Conservation (phyloP, 176 grass and related monocot genomes). For the Bothriochloa decipiens region DNA sequence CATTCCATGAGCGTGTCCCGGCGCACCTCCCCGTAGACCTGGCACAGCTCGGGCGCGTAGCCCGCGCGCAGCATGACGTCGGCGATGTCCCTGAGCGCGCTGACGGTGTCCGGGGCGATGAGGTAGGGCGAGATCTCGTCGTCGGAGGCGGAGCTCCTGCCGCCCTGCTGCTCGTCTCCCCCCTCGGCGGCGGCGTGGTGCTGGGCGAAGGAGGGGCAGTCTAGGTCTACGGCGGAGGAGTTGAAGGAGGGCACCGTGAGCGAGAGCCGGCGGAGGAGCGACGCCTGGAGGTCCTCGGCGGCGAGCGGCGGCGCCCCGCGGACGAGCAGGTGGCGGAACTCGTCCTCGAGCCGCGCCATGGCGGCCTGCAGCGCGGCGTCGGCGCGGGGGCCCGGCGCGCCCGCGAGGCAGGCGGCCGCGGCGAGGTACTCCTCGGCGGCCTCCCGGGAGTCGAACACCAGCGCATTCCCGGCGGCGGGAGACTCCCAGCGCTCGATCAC, state of each 20-base stretch:
- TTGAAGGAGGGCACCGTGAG: slow-evolving; percentile 57
- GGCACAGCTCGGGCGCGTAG: slow-evolving; percentile 75
- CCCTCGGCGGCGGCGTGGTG: slow-evolving; percentile 22
- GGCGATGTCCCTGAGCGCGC: slow-evolving; percentile 67
- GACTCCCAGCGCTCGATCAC: slow-evolving; percentile 49
- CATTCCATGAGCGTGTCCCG: slow-evolving; percentile 73
- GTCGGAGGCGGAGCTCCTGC: slow-evolving; percentile 52
- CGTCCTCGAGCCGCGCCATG: slow-evolving; percentile 75
- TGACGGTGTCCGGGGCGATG: slow-evolving; percentile 54
- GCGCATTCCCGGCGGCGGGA: slow-evolving; percentile 20
- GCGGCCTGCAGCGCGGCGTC: slow-evolving; percentile 74
- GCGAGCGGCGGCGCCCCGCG: slow-evolving; percentile 49
- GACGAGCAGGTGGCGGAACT: slow-evolving; percentile 86
- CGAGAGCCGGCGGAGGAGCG: slow-evolving; percentile 65
- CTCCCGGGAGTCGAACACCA: slow-evolving; percentile 63
- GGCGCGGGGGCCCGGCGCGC: slow-evolving; percentile 36
- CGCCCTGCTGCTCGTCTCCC: slow-evolving; percentile 9
- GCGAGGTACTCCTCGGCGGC: slow-evolving; percentile 64
- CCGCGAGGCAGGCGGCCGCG: slow-evolving; percentile 52
- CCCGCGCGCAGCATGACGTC: slow-evolving; percentile 73
- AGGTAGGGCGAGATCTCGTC: slow-evolving; percentile 72
- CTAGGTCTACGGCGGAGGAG: slow-evolving; percentile 49
- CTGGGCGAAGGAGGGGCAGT: slow-evolving; percentile 52
- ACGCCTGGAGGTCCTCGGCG: slow-evolving; percentile 53
- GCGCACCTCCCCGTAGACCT: slow-evolving; percentile 79